phyloP scores from a whole-genome alignment of 2,329 filamentous ascomycete genomes.

The Trichophyton rubrum region DNA sequence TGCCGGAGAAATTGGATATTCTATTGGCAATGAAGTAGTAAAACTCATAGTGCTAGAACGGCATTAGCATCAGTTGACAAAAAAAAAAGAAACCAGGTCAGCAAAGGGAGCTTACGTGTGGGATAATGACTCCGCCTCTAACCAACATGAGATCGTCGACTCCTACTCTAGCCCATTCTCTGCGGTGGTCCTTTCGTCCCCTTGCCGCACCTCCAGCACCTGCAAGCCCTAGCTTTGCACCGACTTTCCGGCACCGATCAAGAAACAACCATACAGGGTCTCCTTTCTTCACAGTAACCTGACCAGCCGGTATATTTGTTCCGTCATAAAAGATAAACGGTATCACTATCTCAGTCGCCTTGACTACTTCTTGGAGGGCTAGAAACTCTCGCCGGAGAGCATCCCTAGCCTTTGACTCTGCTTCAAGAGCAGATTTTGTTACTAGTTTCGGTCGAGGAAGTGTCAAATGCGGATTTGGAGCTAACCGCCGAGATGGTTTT shows the following conservation, averaged over 20 bases:
- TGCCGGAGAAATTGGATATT: constrained; percentile 52
- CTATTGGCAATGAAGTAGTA: constrained; percentile 88
- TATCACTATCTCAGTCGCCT: constrained; percentile 75
- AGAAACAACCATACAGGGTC: constrained; percentile 88
- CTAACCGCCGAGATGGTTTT: constrained; percentile 24
- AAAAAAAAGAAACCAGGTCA: constrained; percentile 1
- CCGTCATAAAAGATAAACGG: constrained; percentile 98
- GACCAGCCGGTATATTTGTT: constrained; percentile 72
- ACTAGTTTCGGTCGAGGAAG: constrained; percentile 54
- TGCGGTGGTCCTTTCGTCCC: constrained; percentile 46
- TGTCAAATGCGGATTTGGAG: constrained; percentile 32
- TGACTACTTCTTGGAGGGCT: constrained; percentile 69
- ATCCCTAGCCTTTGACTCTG: constrained; percentile 67
- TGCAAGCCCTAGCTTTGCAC: constrained; percentile 66
- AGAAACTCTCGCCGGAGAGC: constrained; percentile 68
- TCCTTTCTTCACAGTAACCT: constrained; percentile 80
- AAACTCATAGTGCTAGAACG: constrained; percentile 77
- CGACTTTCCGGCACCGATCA: constrained; percentile 81
- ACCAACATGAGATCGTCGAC: constrained; percentile 95
- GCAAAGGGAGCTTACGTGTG: constrained; percentile 59
- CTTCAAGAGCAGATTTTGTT: constrained; percentile 63
- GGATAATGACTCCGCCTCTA: constrained; percentile 77
- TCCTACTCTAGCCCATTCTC: constrained; percentile 83
- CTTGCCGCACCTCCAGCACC: constrained; percentile 39
- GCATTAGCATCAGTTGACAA: constrained; percentile 2